A percentile compares a stretch with the other conserved stretches of the same genome.
These are phyloP conservation scores for Rickenella mellea DNA, from an alignment of 768 basidiomycete genomes.

Conservation along the genomic window DNA sequence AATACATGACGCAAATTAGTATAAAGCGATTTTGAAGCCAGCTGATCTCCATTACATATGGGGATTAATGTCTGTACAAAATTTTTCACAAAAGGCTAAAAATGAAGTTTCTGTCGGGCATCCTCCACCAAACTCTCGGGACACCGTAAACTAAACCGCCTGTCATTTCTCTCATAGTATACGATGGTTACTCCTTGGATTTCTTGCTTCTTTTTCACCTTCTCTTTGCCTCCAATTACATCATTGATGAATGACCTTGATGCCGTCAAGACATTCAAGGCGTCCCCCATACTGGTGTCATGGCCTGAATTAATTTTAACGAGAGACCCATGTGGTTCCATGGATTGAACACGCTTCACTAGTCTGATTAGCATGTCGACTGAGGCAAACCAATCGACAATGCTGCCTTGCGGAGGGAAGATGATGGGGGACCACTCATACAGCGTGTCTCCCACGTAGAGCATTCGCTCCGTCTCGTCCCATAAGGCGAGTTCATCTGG, in stretches of 20 bases:
- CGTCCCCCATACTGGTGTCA: slow-evolving; percentile 33
- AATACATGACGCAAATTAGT: no score
- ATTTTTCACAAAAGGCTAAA: no score
- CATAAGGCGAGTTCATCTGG: slow-evolving; percentile 51
- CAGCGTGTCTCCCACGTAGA: slow-evolving; percentile 48
- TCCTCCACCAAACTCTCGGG: slow-evolving; percentile 38
- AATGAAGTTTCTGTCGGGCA: no score
- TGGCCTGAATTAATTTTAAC: slow-evolving; percentile 43
- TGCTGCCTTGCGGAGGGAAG: slow-evolving; percentile 46
- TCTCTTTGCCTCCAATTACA: slow-evolving; percentile 33
- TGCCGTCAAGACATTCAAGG: slow-evolving; percentile 33
- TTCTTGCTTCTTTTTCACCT: slow-evolving; percentile 20
- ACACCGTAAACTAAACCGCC: slow-evolving; percentile 36
- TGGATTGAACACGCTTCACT: slow-evolving; percentile 20
- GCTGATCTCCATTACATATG: no score
- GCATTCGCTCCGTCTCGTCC: slow-evolving; percentile 37
- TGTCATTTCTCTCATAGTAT: slow-evolving; percentile 31
- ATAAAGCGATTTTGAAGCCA: no score
- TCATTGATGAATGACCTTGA: slow-evolving; percentile 37
- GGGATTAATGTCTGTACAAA: no score
- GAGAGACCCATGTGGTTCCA: slow-evolving; percentile 5
- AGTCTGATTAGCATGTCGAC: slow-evolving; percentile 34
- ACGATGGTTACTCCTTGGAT: slow-evolving; percentile 30
- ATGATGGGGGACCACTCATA: slow-evolving; percentile 48
- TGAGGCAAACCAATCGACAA: slow-evolving; percentile 36